These are phyloP conservation scores for Eucalyptus regnans DNA, from an alignment of 345 rosid species.

Conservation along the genomic window DNA sequence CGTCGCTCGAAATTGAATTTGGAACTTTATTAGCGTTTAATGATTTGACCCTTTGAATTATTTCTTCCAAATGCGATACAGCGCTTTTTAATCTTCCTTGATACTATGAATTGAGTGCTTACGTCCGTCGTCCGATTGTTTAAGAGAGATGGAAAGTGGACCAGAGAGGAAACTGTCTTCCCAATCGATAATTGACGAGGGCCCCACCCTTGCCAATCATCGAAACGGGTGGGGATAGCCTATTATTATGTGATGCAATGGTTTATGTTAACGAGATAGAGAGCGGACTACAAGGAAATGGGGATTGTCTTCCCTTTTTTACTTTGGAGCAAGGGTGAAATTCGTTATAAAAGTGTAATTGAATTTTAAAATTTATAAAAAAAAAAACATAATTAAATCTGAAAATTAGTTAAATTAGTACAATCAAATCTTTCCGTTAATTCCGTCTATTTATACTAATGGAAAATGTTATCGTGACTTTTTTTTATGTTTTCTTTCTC, in stretches of 20 bases:
- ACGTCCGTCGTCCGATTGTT: not conserved
- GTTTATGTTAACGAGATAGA: not conserved
- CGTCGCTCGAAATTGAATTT: not conserved
- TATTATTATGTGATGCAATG: too few species aligned
- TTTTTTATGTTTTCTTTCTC: too few species aligned
- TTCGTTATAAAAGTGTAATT: too few species aligned
- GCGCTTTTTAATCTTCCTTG: not conserved
- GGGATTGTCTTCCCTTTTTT: not conserved
- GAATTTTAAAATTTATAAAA: too few species aligned
- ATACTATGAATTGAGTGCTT: not conserved
- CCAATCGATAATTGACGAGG: not conserved
- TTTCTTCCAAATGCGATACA: not conserved
- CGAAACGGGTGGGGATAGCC: not conserved
- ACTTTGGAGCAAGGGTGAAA: not conserved
- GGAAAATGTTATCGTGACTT: too few species aligned
- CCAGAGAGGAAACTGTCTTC: not conserved
- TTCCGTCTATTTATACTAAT: too few species aligned
- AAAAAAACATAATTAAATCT: rapidly evolving
- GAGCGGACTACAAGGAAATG: not conserved
- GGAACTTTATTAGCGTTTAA: not conserved
- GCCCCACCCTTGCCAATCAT: not conserved
- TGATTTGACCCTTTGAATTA: not conserved
- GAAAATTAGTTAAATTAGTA: too few species aligned
- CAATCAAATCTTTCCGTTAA: rapidly evolving
- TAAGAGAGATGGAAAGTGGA: not conserved